phyloP scores from a whole-genome alignment of 345 rosid species.

The Pseudoturritis turrita region DNA sequence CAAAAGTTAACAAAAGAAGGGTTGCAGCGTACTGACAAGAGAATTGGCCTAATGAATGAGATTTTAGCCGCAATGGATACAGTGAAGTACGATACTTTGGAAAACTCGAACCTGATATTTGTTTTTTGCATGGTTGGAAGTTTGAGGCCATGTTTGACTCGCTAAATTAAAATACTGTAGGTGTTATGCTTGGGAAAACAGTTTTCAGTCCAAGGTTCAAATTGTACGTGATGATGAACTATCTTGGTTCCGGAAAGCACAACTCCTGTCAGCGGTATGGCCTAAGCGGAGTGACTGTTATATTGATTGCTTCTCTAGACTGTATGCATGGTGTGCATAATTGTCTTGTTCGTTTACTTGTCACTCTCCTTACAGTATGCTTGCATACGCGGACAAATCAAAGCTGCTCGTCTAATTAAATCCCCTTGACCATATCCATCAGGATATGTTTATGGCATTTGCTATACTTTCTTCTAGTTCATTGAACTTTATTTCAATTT shows the following conservation, averaged over 20 bases:
- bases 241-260: slow-evolving; percentile 96
- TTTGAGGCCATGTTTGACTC: slow-evolving; percentile 16
- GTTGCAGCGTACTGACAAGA: slow-evolving; percentile 91
- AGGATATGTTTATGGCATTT: slow-evolving; percentile 1
- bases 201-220: slow-evolving; percentile 90
- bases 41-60: slow-evolving; percentile 98
- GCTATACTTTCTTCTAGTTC: slow-evolving; percentile 7
- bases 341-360: slow-evolving; percentile 1
- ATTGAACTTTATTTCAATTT: background rate
- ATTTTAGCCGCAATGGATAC: slow-evolving; percentile 99
- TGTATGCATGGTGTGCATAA: background rate
- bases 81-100: slow-evolving; percentile 67
- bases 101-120: background rate
- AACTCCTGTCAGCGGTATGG: slow-evolving; percentile 84
- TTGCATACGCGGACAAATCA: background rate
- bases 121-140: background rate
- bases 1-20: slow-evolving; percentile 93
- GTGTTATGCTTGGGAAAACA: slow-evolving; percentile 98
- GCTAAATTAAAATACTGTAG: slow-evolving; percentile 40
- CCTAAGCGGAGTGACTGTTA: slow-evolving; percentile 1
- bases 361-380: background rate
- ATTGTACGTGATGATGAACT: slow-evolving; percentile 75
- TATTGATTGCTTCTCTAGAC: slow-evolving; percentile 15
- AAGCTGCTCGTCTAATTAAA: background rate
- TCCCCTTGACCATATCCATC: background rate